Base-by-base conservation (phyloP, 257 asterid genomes). In the Eustoma russellianum region DNA sequence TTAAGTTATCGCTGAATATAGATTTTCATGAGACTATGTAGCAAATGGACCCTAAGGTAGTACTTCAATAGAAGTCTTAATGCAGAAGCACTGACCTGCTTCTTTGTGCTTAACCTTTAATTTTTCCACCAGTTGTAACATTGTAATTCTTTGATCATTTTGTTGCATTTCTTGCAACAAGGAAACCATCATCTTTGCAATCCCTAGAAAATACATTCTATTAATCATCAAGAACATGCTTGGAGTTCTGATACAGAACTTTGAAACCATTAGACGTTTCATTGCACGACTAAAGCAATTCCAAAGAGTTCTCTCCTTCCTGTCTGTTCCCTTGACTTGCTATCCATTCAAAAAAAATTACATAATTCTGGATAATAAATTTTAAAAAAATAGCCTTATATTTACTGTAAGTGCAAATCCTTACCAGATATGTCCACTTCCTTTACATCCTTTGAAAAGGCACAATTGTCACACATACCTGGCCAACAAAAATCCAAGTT, bases 391-490 rank as follows among this genome's bases (percentile, higher is more conserved):
- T 38, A 24, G 43, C 12, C 43, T 38, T 5, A 38, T 38, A 7
- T 4, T 3, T 38, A 38, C 9, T 38, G 12, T 38, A 38, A 38
- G 2, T 2, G 43, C 43, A 38, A 38, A 7, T 3, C 7, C 10
- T 33, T 73, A 91, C 98, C 92, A 53, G 95, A 80, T 60, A 73
- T 95, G 67, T 92, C 97, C 74, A 87, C 49, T 59, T 92, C 93
- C 60, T 74, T 78, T 71, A 88, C 64, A 62, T 82, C 90, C 46
- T 74, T 60, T 55, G 73, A 43, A 65, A 85, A 85, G 54, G 90
- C 83, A 66, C 98, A 92, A 67, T 88, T 88, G 66, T 87, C 98
- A 62, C 98, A 92, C 97, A 92, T 88, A 63, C 98, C 98, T 92
- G 87, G 65, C 57, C 66, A 62, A 54, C 53, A 45, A 58, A 24